phyloP scores from a whole-genome alignment of 2,329 filamentous ascomycete genomes.

The Alternaria longipes region DNA sequence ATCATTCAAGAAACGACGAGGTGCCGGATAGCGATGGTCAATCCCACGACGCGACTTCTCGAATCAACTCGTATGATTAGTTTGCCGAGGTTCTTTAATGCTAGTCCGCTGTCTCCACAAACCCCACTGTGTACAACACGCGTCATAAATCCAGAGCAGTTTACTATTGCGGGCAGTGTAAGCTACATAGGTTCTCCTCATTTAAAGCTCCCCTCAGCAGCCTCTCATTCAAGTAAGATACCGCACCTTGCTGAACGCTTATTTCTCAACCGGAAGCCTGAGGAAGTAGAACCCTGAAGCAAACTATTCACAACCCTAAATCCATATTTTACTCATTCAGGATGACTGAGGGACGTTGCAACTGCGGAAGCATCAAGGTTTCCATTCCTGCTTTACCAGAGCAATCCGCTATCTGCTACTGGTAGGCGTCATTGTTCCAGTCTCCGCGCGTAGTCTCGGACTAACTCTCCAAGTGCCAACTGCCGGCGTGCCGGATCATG shows the following conservation, averaged over 20 bases:
- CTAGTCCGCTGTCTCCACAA: background rate
- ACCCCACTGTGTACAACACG: background rate
- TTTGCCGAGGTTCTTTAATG: background rate
- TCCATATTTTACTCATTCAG: background rate
- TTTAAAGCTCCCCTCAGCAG: background rate
- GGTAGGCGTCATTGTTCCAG: conserved; percentile 20
- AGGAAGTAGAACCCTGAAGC: background rate
- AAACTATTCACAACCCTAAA: background rate
- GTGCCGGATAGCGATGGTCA: background rate
- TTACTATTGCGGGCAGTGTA: background rate
- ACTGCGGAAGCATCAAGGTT: conserved; percentile 42
- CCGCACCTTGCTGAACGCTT: background rate
- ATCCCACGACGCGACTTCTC: background rate
- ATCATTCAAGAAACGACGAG: background rate
- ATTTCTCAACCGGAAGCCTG: background rate
- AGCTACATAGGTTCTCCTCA: background rate
- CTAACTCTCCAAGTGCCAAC: conserved; percentile 32
- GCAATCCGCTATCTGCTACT: conserved; percentile 41
- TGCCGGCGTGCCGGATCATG: conserved; percentile 40
- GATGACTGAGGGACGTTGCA: conserved; percentile 44
- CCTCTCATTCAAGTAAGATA: background rate
- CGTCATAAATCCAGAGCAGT: background rate
- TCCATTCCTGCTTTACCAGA: conserved; percentile 32
- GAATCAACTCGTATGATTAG: background rate
- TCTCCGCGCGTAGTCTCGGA: background rate